Evolutionary conservation across 1,139 yeast species (phyloP), one percentile per base, ranked within the genome.

Genomic region (Nakaseomyces nivariensis): DNA sequence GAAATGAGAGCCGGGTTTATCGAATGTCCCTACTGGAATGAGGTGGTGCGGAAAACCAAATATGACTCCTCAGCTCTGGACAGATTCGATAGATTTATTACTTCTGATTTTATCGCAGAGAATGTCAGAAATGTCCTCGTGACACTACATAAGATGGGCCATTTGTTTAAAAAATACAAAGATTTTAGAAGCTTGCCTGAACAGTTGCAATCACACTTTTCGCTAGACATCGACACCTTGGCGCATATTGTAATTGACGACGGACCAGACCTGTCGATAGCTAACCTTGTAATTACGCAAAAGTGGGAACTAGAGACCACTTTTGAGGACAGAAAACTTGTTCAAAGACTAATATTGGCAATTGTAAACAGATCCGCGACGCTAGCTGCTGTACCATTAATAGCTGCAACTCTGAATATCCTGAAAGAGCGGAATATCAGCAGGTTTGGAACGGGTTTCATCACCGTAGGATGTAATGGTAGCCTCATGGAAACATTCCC

Each of bases 401-500:
- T 96, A 26, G 96, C 95, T 3, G 76, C 90, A 43, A 62, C 80
- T 49, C 66, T 73, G 49, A 41, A 41, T 13, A 17, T 27, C 24
- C 6, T 41, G 25, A 41, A 41, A 29, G 34, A 41, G n/a, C 5
- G 24, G 11, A 41, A 41, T 8, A 11, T n/a, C 4, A n/a, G 25
- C 11, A 27, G 25, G 5, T 27, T 17, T 8, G 34, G 34, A 2
- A 8, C n/a, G 4, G 34, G 34, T n/a, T 41, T 29, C n/a, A 26
- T 29, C 25, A 41, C 34, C 2, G 34, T 41, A 9, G 97, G 97
- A 48, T 89, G 90, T 53, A 97, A 90, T 66, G 98, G 98, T 29
- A 82, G 96, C 5, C 94, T 90, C 51, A 85, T 89, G 49, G 96
- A 90, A 68, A 84, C 79, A 63, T 92, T 89, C 66, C 97, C 98